phyloP scores from a whole-genome alignment of 1,284 basidiomycete genomes.

The Pyrrhoderma lamaoense region DNA sequence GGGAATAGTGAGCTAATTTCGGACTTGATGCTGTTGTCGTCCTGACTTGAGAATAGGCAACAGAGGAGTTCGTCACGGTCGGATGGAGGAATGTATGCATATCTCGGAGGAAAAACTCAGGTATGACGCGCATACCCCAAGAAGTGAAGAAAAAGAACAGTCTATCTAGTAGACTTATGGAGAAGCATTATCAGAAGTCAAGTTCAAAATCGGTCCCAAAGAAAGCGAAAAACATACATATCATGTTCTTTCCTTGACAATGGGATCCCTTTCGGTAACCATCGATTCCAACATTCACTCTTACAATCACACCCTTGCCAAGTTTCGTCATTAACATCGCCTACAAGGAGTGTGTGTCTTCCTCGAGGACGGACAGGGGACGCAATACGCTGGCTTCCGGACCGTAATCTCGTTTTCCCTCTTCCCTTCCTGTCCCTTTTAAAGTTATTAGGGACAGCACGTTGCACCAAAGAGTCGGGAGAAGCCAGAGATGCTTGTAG shows the following conservation, averaged over 20 bases:
- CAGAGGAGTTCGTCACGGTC: slow-evolving; percentile 6
- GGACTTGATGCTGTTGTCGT: slow-evolving; percentile 28
- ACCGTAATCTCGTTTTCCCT: not conserved
- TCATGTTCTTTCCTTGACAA: slow-evolving; percentile 48
- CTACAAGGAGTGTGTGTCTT: slow-evolving; percentile 9
- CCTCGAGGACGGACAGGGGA: slow-evolving; percentile 3
- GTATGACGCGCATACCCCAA: slow-evolving; percentile 43
- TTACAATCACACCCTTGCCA: slow-evolving; percentile 16
- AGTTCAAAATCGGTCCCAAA: slow-evolving; percentile 17
- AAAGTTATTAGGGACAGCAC: not conserved
- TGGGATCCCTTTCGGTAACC: slow-evolving; percentile 40
- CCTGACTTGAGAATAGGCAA: slow-evolving; percentile 30
- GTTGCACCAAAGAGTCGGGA: too few relatives aligned
- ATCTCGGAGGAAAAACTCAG: slow-evolving; percentile 50
- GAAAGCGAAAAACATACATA: slow-evolving; percentile 17
- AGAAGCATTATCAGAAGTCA: slow-evolving; percentile 2
- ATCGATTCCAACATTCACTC: slow-evolving; percentile 42
- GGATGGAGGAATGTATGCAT: slow-evolving; percentile 49
- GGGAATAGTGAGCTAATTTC: slow-evolving; percentile 56
- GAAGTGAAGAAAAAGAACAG: slow-evolving; percentile 54
- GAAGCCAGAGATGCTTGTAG: too few relatives aligned
- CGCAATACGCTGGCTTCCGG: not conserved
- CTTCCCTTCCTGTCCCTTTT: slow-evolving; percentile 6
- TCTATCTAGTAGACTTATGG: slow-evolving; percentile 41
- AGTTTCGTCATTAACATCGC: not conserved